Evolutionary conservation across 257 asterid species (phyloP).

Genomic region (Parsonsia alboflavescens): DNA sequence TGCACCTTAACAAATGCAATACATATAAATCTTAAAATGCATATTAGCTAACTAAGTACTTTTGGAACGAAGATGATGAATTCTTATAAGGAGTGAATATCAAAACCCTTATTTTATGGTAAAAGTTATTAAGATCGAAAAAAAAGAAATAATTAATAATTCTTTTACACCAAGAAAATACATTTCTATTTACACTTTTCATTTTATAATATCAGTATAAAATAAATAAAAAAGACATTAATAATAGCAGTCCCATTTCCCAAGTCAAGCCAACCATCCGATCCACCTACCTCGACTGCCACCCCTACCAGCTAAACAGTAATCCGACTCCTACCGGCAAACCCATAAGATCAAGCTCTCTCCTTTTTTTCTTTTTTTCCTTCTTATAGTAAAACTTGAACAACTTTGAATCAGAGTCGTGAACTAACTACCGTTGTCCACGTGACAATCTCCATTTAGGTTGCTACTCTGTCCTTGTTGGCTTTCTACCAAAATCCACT

Average conservation of each 20-base stretch:
- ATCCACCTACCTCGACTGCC: slow-evolving; percentile 29
- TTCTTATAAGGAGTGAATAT: too few relatives aligned
- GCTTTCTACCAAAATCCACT: neutral
- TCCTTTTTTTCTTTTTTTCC: neutral
- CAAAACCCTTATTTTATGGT: too few relatives aligned
- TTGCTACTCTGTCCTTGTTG: slow-evolving; percentile 15
- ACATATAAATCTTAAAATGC: too few relatives aligned
- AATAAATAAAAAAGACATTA: too few relatives aligned
- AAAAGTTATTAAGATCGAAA: too few relatives aligned
- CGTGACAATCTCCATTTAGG: slow-evolving; percentile 27
- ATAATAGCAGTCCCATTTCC: neutral
- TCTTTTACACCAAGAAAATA: too few relatives aligned
- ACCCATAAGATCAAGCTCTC: neutral
- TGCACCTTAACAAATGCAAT: too few relatives aligned
- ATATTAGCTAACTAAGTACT: too few relatives aligned
- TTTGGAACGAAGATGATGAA: too few relatives aligned
- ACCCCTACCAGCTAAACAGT: neutral
- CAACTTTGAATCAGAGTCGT: slow-evolving; percentile 10
- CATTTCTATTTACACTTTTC: too few relatives aligned
- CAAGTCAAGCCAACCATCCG: slow-evolving; percentile 31
- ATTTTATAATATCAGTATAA: too few relatives aligned
- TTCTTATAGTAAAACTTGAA: slow-evolving; percentile 6
- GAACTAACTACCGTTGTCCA: slow-evolving; percentile 42
- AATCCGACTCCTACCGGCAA: neutral
- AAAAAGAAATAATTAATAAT: too few relatives aligned